Percentiles rank a stretch among this genome's conserved stretches.
Evolutionary conservation across 1,139 yeast species (phyloP).

Genomic region (Candida sanyaensis): DNA sequence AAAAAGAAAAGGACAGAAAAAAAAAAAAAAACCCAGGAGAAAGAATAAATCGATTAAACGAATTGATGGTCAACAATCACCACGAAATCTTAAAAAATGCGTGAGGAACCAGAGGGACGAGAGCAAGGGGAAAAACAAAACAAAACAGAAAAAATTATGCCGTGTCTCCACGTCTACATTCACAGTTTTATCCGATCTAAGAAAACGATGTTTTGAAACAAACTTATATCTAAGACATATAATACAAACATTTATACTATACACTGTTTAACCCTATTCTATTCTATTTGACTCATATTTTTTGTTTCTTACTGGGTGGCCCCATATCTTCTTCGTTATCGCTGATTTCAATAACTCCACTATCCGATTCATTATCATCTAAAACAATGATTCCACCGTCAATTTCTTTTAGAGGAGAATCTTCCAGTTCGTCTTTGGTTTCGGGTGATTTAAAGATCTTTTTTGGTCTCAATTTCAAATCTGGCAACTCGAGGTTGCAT

Average conservation of each 20-base stretch:
- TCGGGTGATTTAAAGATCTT: constrained; percentile 4
- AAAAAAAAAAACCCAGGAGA: neutral
- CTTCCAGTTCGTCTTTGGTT: neutral
- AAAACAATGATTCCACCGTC: constrained; percentile 16
- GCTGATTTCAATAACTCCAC: constrained; percentile 10
- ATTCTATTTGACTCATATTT: neutral
- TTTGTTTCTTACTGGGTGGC: constrained; percentile 1
- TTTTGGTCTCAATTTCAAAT: constrained; percentile 24
- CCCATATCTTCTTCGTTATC: constrained; percentile 13
- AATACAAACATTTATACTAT: too few relatives aligned
- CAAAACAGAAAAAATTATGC: neutral
- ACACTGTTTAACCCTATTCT: neutral
- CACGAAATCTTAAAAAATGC: too few relatives aligned
- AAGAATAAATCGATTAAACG: neutral
- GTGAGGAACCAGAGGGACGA: too few relatives aligned
- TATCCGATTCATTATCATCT: constrained; percentile 9
- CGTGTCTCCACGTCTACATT: too few relatives aligned
- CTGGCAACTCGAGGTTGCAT: constrained; percentile 21
- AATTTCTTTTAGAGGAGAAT: constrained; percentile 11
- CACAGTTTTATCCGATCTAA: too few relatives aligned
- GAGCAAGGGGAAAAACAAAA: neutral
- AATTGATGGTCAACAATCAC: too few relatives aligned
- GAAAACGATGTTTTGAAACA: too few relatives aligned
- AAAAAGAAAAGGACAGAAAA: neutral
- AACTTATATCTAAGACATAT: neutral